phyloP scores from a whole-genome alignment of 305 asterid species.

The Fraxinus paxiana region DNA sequence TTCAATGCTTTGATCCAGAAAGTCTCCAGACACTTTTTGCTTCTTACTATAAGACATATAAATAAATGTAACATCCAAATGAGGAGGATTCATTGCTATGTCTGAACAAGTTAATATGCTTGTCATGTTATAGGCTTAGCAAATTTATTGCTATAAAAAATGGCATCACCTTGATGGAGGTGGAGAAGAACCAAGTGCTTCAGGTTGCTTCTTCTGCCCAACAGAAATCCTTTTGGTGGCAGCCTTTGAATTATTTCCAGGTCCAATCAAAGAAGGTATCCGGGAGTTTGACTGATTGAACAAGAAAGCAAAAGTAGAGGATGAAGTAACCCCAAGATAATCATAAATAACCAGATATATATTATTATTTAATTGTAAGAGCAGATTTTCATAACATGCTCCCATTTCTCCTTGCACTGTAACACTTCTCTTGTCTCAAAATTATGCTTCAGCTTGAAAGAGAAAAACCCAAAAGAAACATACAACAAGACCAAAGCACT shows the following conservation, averaged over 20 bases:
- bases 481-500: not conserved
- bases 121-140: not conserved
- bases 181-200: slow-evolving; percentile 63
- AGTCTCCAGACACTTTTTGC: slow-evolving; percentile 85
- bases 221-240: slow-evolving; percentile 54
- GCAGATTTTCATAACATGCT: not conserved
- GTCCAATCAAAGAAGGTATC: slow-evolving; percentile 45
- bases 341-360: not conserved
- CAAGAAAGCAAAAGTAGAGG: slow-evolving; percentile 10
- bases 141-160: slow-evolving; percentile 3
- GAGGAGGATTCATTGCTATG: slow-evolving; percentile 14
- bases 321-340: slow-evolving; percentile 12
- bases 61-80: not conserved
- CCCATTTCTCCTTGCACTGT: not conserved
- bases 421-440: not conserved
- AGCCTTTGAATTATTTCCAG: slow-evolving; percentile 55
- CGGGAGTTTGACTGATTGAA: slow-evolving; percentile 52
- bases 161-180: slow-evolving; percentile 70
- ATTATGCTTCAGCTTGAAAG: not conserved
- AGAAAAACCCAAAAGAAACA: not conserved
- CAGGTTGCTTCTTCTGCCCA: slow-evolving; percentile 88
- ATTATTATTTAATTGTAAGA: not conserved
- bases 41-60: slow-evolving; percentile 58
- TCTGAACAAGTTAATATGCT: slow-evolving; percentile 7
- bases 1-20: slow-evolving; percentile 87